Evolutionary conservation across 202 grass and related monocot species (phyloP).

Genomic region (Setaria viridis): DNA sequence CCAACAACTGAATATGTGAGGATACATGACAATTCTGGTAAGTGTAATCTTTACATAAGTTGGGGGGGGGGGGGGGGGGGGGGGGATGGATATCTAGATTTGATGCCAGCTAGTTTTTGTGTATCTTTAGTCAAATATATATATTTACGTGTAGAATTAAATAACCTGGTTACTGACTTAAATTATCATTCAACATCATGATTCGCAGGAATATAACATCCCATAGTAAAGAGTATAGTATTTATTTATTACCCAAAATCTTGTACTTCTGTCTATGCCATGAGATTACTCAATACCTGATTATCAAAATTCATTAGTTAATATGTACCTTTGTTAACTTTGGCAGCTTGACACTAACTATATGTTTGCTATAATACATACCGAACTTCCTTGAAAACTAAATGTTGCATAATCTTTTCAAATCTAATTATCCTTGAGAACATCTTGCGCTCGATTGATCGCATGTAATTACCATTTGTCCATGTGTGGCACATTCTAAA

Average conservation of each 20-base stretch:
- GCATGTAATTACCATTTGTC: neutral
- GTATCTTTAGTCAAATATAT: neutral
- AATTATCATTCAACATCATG: neutral
- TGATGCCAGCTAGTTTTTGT: neutral
- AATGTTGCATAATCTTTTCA: neutral
- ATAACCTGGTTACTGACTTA: neutral
- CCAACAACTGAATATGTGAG: constrained; percentile 4
- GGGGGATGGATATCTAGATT: neutral
- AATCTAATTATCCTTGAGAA: neutral
- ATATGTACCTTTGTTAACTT: neutral
- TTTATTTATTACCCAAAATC: neutral
- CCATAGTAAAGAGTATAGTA: neutral
- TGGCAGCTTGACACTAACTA: neutral
- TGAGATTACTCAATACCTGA: neutral
- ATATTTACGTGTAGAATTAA: neutral
- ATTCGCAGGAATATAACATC: neutral
- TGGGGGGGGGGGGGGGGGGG: too few species aligned
- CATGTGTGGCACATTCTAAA: neutral
- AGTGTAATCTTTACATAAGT: neutral
- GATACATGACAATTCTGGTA: constrained; percentile 1
- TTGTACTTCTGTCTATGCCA: neutral
- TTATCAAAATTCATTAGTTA: neutral
- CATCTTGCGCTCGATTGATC: neutral
- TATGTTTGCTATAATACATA: neutral
- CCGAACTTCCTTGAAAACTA: neutral